Evolutionary conservation across 176 grass and related monocot genomes (phyloP).

Genomic region (Ensete glaucum): DNA sequence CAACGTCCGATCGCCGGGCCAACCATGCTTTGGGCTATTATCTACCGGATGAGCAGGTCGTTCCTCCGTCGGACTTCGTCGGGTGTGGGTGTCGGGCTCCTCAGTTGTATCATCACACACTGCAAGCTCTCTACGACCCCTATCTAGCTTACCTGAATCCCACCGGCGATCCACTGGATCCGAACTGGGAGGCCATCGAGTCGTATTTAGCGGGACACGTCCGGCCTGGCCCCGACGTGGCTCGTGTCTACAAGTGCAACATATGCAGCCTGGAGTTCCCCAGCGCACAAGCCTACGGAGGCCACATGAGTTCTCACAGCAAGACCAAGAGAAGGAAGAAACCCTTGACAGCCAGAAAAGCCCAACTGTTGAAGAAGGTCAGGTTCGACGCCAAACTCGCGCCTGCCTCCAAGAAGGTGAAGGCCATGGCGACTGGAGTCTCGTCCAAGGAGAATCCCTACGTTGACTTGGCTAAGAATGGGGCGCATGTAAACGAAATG

Average conservation of each 20-base stretch:
- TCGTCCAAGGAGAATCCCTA: too few species aligned
- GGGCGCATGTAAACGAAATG: too few species aligned
- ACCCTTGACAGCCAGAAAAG: not conserved
- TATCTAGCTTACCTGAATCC: constrained; percentile 6
- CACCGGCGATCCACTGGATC: constrained; percentile 7
- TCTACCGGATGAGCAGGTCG: not conserved
- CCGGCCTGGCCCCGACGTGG: constrained; percentile 15
- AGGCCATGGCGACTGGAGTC: too few species aligned
- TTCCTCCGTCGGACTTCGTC: not conserved
- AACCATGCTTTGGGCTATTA: too few species aligned
- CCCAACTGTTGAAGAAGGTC: not conserved
- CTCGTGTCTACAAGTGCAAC: constrained; percentile 11
- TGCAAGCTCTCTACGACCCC: not conserved
- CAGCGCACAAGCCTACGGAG: constrained; percentile 26
- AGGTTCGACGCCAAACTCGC: not conserved
- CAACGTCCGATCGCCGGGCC: too few species aligned
- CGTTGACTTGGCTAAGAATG: too few species aligned
- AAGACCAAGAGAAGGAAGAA: constrained; percentile 16
- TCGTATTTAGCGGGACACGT: constrained; percentile 29
- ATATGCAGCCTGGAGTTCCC: constrained; percentile 28
- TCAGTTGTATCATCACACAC: not conserved
- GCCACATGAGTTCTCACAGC: constrained; percentile 34
- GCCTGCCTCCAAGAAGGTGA: too few species aligned
- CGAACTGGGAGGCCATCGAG: constrained; percentile 35
- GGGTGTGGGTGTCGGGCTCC: not conserved